phyloP scores from a whole-genome alignment of 2,329 filamentous ascomycete genomes.

The Talaromyces funiculosus region DNA sequence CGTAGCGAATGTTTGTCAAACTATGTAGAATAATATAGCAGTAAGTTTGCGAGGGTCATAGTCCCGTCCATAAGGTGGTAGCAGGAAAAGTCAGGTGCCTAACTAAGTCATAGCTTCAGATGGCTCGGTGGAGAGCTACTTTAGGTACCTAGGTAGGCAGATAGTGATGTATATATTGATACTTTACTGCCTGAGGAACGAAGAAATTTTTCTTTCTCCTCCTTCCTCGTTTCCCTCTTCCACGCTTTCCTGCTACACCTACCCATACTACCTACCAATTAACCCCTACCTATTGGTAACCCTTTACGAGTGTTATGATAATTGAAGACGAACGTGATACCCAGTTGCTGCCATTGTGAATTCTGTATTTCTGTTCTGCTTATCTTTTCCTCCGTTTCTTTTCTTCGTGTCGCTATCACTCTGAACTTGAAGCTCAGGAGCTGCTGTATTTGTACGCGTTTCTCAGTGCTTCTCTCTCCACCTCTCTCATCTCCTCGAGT shows the following conservation, averaged over 20 bases:
- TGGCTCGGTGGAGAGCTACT: neutral
- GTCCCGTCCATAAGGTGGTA: neutral
- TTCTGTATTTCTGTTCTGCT: conserved; percentile 4
- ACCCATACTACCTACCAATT: neutral
- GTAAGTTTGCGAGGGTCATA: neutral
- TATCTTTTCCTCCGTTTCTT: neutral
- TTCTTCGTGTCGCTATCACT: neutral
- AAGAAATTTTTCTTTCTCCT: neutral
- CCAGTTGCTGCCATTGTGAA: conserved; percentile 4
- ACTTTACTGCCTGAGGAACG: conserved; percentile 12
- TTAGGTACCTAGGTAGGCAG: neutral
- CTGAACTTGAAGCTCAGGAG: neutral
- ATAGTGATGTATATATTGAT: neutral
- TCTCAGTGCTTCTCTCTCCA: neutral
- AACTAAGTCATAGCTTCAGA: neutral
- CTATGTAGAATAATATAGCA: neutral
- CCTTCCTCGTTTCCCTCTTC: neutral
- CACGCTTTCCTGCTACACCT: neutral
- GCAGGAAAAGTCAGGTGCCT: neutral
- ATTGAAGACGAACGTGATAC: conserved; percentile 7
- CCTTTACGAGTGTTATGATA: conserved; percentile 11
- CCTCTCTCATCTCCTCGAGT: neutral
- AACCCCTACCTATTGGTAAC: neutral
- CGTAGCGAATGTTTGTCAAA: neutral
- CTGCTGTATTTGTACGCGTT: conserved; percentile 11